Evolutionary conservation across 2,329 filamentous ascomycete species (phyloP), one percentile per base, ranked within the genome.

Genomic region (Colletotrichum sp.): DNA sequence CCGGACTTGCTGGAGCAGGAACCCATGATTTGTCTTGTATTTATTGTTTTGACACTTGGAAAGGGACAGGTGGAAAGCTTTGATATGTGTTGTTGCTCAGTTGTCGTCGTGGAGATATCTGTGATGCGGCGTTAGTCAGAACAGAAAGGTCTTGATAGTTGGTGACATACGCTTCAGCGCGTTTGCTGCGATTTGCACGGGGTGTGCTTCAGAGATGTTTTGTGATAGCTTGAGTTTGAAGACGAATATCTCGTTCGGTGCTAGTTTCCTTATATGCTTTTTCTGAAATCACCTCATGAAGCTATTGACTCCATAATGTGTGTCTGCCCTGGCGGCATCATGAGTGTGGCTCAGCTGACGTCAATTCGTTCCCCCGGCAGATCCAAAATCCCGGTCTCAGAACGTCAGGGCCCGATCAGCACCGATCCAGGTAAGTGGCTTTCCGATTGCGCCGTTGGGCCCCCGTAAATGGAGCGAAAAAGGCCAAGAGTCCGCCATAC

Each of bases 41-140:
- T n/a, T 16, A n/a, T 5, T 0, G 1, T 13, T n/a, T 22, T 9
- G 2, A 18, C 9, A 2, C 18, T 44, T 5, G 5, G 39, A 1
- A 10, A n/a, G 16, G 16, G n/a, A 16, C 2, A 28, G 55, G 4
- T 18, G 2, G 24, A 28, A 12, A 16, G n/a, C 6, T 24, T 5
- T 44, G 16, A 44, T 2, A n/a, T 44, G 18, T 22, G 18, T 22
- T 22, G 0, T 48, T 22, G 18, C 18, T 12, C 4, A 3, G 44
- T 48, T 12, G 0, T 12, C 0, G 5, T 22, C 10, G 44, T 48
- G 18, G 2, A 48, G 44, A 48, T 48, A 22, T 12, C 44, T 26
- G 24, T 26, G 24, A 26, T 26, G 24, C 24, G 24, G 24, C 5
- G 24, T 26, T 5, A 26, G 24, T 26, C 5, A 26, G 5, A 4